Evolutionary conservation across 805 yeast genomes (phyloP).

Genomic region (Nakazawaea peltata): DNA sequence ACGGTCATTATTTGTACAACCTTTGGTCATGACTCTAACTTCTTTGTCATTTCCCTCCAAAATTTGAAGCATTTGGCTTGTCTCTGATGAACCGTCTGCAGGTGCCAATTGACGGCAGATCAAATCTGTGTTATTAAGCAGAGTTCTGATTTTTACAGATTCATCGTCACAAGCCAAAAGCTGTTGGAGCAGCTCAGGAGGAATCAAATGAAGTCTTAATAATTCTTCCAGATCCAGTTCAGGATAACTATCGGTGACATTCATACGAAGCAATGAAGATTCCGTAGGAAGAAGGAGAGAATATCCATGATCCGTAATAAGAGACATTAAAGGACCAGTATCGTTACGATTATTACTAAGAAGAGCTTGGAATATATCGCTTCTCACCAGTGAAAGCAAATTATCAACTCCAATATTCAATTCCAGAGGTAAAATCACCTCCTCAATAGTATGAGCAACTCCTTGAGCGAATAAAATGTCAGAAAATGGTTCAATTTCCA

Average conservation of each 20-base stretch:
- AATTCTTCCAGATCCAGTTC: constrained; percentile 44
- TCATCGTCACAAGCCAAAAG: constrained; percentile 42
- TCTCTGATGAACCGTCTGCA: no score
- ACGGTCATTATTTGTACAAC: constrained; percentile 40
- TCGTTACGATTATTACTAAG: not conserved
- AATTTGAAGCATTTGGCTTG: constrained; percentile 25
- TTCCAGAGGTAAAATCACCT: constrained; percentile 47
- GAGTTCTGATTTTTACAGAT: constrained; percentile 30
- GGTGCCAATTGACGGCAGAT: constrained; percentile 32
- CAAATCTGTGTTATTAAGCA: constrained; percentile 35
- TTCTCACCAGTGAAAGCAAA: constrained; percentile 41
- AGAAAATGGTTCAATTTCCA: constrained; percentile 33
- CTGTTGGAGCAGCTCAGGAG: constrained; percentile 39
- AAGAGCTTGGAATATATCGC: constrained; percentile 25
- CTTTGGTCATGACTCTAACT: constrained; percentile 51
- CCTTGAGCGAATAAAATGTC: constrained; percentile 81
- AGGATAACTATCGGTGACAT: constrained; percentile 31
- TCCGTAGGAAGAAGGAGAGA: constrained; percentile 72
- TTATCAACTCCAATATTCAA: constrained; percentile 47
- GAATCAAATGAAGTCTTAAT: constrained; percentile 62
- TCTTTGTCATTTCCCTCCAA: constrained; percentile 46
- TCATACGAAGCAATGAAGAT: constrained; percentile 43
- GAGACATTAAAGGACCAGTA: not conserved
- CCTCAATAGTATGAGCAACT: constrained; percentile 64
- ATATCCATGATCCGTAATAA: constrained; percentile 23